Conservation (phyloP, 1,284 basidiomycete species). For the Tylopilus orsonianus region DNA sequence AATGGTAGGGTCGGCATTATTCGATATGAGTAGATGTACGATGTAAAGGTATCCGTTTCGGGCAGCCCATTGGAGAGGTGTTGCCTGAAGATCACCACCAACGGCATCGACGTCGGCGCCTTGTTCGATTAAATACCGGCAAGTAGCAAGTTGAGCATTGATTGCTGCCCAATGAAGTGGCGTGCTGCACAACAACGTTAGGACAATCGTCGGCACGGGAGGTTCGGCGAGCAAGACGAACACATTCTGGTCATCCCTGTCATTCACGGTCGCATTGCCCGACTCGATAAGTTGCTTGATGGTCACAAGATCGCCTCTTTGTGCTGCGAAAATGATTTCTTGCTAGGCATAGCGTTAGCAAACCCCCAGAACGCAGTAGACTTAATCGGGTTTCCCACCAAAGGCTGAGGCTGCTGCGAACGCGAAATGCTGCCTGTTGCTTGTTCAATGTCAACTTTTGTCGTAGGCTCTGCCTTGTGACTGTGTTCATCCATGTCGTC, state of each 20-base stretch:
- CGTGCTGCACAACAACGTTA: conserved; percentile 42
- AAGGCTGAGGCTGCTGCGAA: conserved; percentile 23
- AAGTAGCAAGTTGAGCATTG: conserved; percentile 81
- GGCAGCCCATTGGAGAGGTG: conserved; percentile 97
- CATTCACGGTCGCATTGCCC: conserved; percentile 72
- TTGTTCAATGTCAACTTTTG: conserved; percentile 31
- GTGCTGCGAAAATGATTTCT: conserved; percentile 83
- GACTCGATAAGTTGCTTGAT: conserved; percentile 73
- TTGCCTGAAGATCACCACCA: conserved; percentile 94
- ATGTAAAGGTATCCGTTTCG: conserved; percentile 95
- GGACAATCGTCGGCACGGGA: neutral
- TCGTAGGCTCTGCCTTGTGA: conserved; percentile 35
- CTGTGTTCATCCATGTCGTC: conserved; percentile 34
- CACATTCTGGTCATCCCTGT: conserved; percentile 88
- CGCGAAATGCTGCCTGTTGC: conserved; percentile 31
- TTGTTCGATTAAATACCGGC: conserved; percentile 82
- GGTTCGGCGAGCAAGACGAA: conserved; percentile 19
- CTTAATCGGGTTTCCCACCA: conserved; percentile 17
- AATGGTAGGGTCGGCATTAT: conserved; percentile 92
- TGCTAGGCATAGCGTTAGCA: conserved; percentile 25
- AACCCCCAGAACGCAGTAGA: neutral
- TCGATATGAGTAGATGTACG: conserved; percentile 85
- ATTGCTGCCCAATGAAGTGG: conserved; percentile 98
- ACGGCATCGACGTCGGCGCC: conserved; percentile 95
- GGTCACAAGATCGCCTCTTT: conserved; percentile 78